Evolutionary conservation across 768 basidiomycete species (phyloP).

Genomic region (Podaxis sp.): DNA sequence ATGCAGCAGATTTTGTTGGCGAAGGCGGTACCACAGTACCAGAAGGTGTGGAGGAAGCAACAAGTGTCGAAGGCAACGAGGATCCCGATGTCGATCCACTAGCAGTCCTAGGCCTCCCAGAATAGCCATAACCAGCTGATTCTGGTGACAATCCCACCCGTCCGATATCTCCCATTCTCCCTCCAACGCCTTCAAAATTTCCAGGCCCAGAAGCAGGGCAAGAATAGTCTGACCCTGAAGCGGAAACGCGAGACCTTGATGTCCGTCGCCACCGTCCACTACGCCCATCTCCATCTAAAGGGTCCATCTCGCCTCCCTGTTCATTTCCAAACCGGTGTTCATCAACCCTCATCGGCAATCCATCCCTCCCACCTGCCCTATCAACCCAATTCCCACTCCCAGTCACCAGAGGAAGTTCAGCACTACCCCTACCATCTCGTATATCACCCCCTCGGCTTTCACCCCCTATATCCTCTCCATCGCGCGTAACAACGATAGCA

Average conservation of each 20-base stretch:
- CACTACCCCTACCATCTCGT: background rate
- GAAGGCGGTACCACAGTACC: background rate
- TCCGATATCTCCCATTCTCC: background rate
- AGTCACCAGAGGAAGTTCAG: background rate
- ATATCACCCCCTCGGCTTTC: background rate
- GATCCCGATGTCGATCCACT: background rate
- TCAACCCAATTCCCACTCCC: background rate
- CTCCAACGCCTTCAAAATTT: background rate
- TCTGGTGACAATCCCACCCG: background rate
- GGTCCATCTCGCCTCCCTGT: background rate
- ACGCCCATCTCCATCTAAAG: background rate
- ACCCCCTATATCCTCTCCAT: background rate
- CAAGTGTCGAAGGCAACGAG: background rate
- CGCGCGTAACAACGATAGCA: conserved; percentile 1
- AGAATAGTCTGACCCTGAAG: background rate
- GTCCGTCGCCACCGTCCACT: background rate
- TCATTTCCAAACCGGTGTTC: background rate
- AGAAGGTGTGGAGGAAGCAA: background rate
- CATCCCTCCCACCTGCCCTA: background rate
- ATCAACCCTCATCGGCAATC: background rate
- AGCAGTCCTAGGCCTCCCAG: background rate
- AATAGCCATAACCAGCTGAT: background rate
- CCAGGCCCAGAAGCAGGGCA: conserved; percentile 1
- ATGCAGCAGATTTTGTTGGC: background rate
- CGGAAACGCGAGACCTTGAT: background rate